phyloP scores from a whole-genome alignment of 176 grass and related monocot genomes.

The Aechmea fasciata region DNA sequence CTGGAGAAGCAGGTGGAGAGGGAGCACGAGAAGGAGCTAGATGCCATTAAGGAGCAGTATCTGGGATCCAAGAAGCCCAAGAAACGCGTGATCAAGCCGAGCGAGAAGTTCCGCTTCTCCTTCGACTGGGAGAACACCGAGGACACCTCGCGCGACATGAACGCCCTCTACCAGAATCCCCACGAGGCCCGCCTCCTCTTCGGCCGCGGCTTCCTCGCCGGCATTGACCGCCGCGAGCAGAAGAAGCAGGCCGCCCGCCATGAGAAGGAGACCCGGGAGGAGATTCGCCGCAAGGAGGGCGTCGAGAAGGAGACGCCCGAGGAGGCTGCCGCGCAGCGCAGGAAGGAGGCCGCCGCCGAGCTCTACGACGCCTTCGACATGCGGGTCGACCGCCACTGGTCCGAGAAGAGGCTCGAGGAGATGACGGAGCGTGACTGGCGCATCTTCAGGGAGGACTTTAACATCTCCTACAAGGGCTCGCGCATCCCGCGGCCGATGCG shows the following conservation, averaged over 20 bases:
- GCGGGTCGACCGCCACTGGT: slow-evolving; percentile 89
- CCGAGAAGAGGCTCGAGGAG: slow-evolving; percentile 72
- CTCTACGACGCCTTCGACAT: slow-evolving; percentile 91
- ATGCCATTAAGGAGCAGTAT: slow-evolving; percentile 93
- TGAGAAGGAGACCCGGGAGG: slow-evolving; percentile 74
- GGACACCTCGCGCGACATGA: slow-evolving; percentile 96
- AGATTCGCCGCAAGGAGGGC: slow-evolving; percentile 70
- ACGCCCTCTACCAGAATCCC: slow-evolving; percentile 67
- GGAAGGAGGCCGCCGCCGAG: slow-evolving; percentile 70
- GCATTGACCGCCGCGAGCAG: slow-evolving; percentile 87
- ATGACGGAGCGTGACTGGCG: slow-evolving; percentile 93
- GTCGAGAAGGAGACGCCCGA: slow-evolving; percentile 55
- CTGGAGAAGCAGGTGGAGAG: slow-evolving; percentile 73
- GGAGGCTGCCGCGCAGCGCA: slow-evolving; percentile 42
- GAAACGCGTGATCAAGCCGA: slow-evolving; percentile 92
- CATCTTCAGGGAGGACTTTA: slow-evolving; percentile 93
- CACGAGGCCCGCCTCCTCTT: slow-evolving; percentile 79
- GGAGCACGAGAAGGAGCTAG: slow-evolving; percentile 83
- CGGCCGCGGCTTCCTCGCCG: slow-evolving; percentile 78
- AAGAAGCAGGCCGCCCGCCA: slow-evolving; percentile 68
- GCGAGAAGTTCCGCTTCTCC: slow-evolving; percentile 95
- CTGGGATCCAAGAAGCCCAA: slow-evolving; percentile 92
- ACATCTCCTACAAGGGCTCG: slow-evolving; percentile 94
- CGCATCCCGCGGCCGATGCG: slow-evolving; percentile 82
- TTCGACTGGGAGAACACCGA: slow-evolving; percentile 99